A percentile compares a stretch with the other conserved stretches of the same genome.
Evolutionary conservation across 2,329 filamentous ascomycete species (phyloP).

Genomic region (Taxawa tesnikishii): DNA sequence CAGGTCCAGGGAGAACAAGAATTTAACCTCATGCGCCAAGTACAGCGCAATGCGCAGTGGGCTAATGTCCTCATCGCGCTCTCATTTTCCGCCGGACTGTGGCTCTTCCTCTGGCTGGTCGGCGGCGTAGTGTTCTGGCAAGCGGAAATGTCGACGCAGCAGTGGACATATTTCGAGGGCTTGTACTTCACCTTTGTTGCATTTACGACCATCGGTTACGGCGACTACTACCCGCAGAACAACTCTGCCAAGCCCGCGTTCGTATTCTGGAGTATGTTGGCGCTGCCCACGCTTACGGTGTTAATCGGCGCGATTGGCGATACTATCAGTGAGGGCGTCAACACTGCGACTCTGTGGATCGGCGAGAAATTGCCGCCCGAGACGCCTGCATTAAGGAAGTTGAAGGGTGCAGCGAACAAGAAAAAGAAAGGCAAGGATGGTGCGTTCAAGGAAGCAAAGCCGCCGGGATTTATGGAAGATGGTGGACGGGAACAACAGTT

Average conservation of each 20-base stretch:
- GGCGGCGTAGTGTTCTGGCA: conserved; percentile 62
- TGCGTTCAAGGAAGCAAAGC: not conserved
- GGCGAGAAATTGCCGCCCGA: conserved; percentile 10
- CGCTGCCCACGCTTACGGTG: conserved; percentile 71
- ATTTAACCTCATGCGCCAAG: conserved; percentile 24
- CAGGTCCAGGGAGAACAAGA: conserved; percentile 12
- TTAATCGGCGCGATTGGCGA: conserved; percentile 73
- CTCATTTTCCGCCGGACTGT: conserved; percentile 15
- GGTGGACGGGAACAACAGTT: not conserved
- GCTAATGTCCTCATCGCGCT: conserved; percentile 22
- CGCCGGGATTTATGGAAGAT: not conserved
- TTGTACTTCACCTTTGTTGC: conserved; percentile 74
- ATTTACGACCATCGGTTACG: conserved; percentile 72
- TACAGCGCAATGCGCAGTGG: conserved; percentile 19
- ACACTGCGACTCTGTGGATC: conserved; percentile 11
- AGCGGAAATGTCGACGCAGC: conserved; percentile 37
- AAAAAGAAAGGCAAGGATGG: not conserved
- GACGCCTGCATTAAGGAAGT: not conserved
- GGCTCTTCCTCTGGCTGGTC: conserved; percentile 29
- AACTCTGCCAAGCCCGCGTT: conserved; percentile 70
- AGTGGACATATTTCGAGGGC: conserved; percentile 58
- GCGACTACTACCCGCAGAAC: conserved; percentile 51
- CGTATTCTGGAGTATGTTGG: conserved; percentile 76
- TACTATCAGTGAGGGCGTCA: conserved; percentile 39
- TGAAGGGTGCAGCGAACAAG: not conserved